Evolutionary conservation across 2,329 filamentous ascomycete genomes (phyloP), one percentile per base, ranked within the genome.

Genomic region (Plectosphaerella plurivora): DNA sequence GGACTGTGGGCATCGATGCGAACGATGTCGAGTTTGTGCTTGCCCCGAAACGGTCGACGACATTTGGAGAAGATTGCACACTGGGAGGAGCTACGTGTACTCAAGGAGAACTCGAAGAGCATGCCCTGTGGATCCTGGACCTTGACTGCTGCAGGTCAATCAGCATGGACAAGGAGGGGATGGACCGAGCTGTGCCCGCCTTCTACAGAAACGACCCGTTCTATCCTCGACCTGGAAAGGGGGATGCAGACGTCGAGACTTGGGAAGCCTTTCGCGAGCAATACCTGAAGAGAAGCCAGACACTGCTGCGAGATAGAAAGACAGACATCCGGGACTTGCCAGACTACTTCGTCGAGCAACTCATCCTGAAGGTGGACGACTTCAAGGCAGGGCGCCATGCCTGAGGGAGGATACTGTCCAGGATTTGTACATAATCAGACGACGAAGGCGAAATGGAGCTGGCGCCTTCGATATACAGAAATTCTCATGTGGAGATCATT

Each of bases 1-100:
- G 77, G 78, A 45, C 57, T 2, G 72, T 67, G 0, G 55, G 63
- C 11, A 59, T 80, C 0, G 78, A 83, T 55, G 79, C 71, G 1
- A 75, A 75, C 36, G 79, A 81, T 45, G 68, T 84, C 2, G 77
- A 84, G 47, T 83, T 82, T 56, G 79, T 83, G 1, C 28, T 48
- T 11, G 46, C 73, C 79, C 54, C 69, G 83, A 3, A 73, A 60
- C 8, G 58, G 55, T 1, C 48, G 55, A 18, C 55, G 61, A 50
- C 15, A 8, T n/a, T 45, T 9, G n/a, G 35, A 49, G 48, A 4
- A 28, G 47, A 18, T n/a, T 12, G 18, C 28, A 33, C 28, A 25
- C 11, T 15, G 14, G 44, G 22, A 20, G 14, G 44, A 25, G 22
- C 20, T 4, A 24, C 20, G 4, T 45, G 28, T 25, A 10, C 20